Base-by-base conservation (phyloP, 495 filamentous ascomycete genomes). In the Neurospora hispaniola region DNA sequence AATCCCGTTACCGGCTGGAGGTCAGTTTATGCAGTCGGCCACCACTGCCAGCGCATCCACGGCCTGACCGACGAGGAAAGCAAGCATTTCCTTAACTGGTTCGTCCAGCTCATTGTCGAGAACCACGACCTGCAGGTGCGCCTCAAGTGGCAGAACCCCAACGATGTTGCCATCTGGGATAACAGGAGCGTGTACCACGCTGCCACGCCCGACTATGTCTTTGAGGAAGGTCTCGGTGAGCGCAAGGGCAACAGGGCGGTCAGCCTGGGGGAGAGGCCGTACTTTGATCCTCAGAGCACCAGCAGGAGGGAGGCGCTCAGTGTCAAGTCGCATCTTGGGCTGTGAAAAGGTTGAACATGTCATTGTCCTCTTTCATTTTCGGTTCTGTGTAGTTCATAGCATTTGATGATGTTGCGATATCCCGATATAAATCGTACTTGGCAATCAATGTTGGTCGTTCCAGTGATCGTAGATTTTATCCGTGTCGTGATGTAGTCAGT, bases 1-100 rank as follows among this genome's bases (percentile, higher is more conserved):
- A 93, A 95, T 78, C 92, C 93, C 0, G 89, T 94, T 0, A 93
- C 92, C 0, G 92, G 92, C 3, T 94, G 92, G 91, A 93, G 92
- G 79, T 85, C 81, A 5, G 82, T 95, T 16, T 94, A 89, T 76
- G 89, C 87, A 2, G 85, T 90, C 38, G 89, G 89, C 62, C 84
- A 78, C 86, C 90, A 92, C 80, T 83, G 88, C 2, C 80, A 87
- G 75, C 78, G 84, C 23, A 90, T 94, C 81, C 88, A 93, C 79
- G 92, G 86, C 6, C 78, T 95, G 38, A 85, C 86, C 0, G 85
- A 89, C n/a, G 82, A 86, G 16, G 93, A 95, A 84, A 89, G 86
- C 71, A 78, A 84, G n/a, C 76, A 85, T 48, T 80, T 93, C 40
- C 81, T 94, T 14, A 77, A 88, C 18, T 89, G 87, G 87, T 90